Evolutionary conservation across 129 eudicot genomes (phyloP), one percentile per base, ranked within the genome.

Genomic region (Helichrysum umbraculigerum): DNA sequence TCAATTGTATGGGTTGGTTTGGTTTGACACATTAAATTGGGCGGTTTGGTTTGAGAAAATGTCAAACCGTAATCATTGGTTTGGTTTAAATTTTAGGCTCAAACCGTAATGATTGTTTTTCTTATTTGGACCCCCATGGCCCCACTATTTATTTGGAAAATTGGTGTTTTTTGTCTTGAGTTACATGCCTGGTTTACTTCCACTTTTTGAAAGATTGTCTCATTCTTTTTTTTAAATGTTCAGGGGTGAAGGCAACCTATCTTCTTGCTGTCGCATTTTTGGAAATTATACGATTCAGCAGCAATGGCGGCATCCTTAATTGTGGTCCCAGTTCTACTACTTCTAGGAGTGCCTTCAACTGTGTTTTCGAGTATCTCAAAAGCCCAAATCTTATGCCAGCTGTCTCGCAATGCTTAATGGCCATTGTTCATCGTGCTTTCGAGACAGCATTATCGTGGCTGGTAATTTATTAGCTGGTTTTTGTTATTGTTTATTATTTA

Each of bases 191-290:
- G 60, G 60, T 72, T 68, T 68, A 21, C 76, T 60, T 67, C 34
- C 66, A 20, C 10, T 60, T 56, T 62, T 21, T 66, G 21, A 77
- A 68, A 6, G 69, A 32, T 61, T 52, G 11, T 70, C 56, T 78
- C 66, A 70, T 33, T 60, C 30, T 78, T 41, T 54, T 79, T n/a
- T 54, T 73, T 14, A 59, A 62, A 25, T 59, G 64, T 44, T 28
- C 77, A 95, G 99, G 99, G 81, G 99, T 95, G 68, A 91, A 95
- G 83, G 97, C 99, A 59, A 95, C 97, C 33, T 95, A 95, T 87
- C 91, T 95, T 66, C 90, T 95, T 44, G 99, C 99, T 7, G 99
- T 95, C 30, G 86, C 99, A 47, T 91, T 85, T 88, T 71, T 95
- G 81, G 99, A 95, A 83, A 91, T 95, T 47, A 95, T 85, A 76